A percentile compares a stretch with the other conserved stretches of the same genome.
Evolutionary conservation across 768 basidiomycete genomes (phyloP).

Genomic region (Rhizopogon sp.): DNA sequence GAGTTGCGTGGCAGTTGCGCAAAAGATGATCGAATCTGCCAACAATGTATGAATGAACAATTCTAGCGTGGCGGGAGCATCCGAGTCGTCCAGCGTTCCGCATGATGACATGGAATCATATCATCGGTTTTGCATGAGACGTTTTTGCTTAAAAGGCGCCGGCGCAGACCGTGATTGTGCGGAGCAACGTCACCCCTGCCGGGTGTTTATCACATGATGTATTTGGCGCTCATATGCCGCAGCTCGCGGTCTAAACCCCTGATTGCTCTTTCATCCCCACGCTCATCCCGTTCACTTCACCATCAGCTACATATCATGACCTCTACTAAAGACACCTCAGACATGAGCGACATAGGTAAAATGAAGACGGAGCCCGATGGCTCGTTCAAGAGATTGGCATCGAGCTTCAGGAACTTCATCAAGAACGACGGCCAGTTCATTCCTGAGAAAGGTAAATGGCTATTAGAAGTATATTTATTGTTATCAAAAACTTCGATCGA

Average conservation of each 20-base stretch:
- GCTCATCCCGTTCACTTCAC: background rate
- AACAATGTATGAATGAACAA: too few species aligned
- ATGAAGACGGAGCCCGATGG: constrained; percentile 55
- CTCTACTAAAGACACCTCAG: constrained; percentile 25
- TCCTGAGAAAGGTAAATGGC: constrained; percentile 63
- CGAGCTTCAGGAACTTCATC: constrained; percentile 53
- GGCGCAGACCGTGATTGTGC: too few species aligned
- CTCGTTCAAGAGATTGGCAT: constrained; percentile 53
- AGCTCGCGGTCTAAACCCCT: constrained; percentile 4
- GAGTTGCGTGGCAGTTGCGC: too few species aligned
- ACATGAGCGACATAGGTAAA: constrained; percentile 49
- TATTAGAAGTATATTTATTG: background rate
- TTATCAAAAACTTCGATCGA: background rate
- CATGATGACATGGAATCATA: too few species aligned
- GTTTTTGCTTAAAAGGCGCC: too few species aligned
- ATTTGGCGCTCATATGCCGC: constrained; percentile 5
- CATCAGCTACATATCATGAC: constrained; percentile 22
- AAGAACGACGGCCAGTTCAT: constrained; percentile 55
- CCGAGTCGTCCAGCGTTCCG: too few species aligned
- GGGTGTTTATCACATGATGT: background rate
- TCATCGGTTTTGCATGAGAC: too few species aligned
- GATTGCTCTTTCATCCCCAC: background rate
- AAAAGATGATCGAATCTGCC: too few species aligned
- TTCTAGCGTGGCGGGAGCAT: too few species aligned
- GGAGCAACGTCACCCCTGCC: too few species aligned